Conservation (phyloP, 179 eudicot genomes). For the Corrigiola litoralis region DNA sequence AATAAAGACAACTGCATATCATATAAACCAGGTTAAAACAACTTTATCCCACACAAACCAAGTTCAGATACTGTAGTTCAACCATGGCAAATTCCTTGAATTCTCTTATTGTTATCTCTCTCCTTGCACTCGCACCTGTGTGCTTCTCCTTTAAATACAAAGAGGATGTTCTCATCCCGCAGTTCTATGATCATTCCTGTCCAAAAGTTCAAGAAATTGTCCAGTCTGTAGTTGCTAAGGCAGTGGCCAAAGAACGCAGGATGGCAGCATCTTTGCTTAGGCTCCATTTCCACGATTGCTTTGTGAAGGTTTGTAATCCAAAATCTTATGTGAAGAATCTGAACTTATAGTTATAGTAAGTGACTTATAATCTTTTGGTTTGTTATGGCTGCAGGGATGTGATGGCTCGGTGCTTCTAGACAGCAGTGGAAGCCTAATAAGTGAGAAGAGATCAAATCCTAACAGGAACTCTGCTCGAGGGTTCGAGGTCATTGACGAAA, state of each 20-base stretch:
- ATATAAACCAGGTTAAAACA: neutral
- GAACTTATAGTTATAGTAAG: no score
- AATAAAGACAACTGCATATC: conserved; percentile 2
- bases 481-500: conserved; percentile 64
- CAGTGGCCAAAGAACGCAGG: conserved; percentile 61
- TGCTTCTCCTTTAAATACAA: conserved; percentile 18
- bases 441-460: conserved; percentile 63
- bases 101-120: conserved; percentile 8
- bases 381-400: conserved; percentile 57
- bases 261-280: conserved; percentile 84
- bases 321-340: neutral
- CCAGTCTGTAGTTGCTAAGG: conserved; percentile 55
- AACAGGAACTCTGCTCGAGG: conserved; percentile 66
- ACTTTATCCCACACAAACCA: neutral
- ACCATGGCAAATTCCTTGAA: conserved; percentile 21
- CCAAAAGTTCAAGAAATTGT: conserved; percentile 58
- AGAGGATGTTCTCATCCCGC: conserved; percentile 53
- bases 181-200: conserved; percentile 63
- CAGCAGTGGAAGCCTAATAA: conserved; percentile 42
- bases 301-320: conserved; percentile 53
- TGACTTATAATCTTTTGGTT: neutral
- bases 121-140: conserved; percentile 21
- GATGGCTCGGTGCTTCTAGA: conserved; percentile 76
- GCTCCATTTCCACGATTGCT: conserved; percentile 86
- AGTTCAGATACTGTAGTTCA: neutral